Base-by-base conservation (phyloP, 2,329 filamentous ascomycete genomes). In the Calonectria pteridis region DNA sequence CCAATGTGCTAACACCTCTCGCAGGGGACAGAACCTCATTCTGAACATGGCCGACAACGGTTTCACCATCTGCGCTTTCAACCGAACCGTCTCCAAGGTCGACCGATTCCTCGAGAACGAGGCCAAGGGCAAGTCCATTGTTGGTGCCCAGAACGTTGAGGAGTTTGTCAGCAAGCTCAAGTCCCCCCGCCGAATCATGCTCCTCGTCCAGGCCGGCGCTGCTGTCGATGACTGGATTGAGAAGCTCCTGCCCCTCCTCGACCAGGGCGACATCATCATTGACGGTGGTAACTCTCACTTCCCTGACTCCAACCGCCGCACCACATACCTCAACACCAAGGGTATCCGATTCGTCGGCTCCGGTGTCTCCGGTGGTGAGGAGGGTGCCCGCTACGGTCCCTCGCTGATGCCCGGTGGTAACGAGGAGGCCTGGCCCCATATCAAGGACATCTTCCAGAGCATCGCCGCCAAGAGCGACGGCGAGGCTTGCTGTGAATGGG, bases 221-320 rank as follows among this genome's bases (percentile, higher is more conserved):
- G 94, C 97, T 77, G 97, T 99, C 81, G 97, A 99, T 86, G 95
- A 98, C 90, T 98, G 98, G 93, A 98, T 99, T 84, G 95, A 98
- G 91, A 93, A 93, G 81, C 93, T 99, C 79, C 91, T 98, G 76
- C 95, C 94, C 79, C 92, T 94, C 84, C 89, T 96, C 78, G 93
- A 95, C 85, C 85, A 91, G 83, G 96, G 95, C 80, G 97, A 99
- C 86, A 98, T 99, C 91, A 97, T 99, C 91, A 98, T 99, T 83
- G 97, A 99, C 84, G 97, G 97, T 86, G 97, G 84, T 51, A 98
- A 99, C 94, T 98, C 96, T 79, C 97, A 98, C 91, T 99, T 94
- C 93, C 97, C 97, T 84, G 97, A 98, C 89, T 96, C 95, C 89
- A 98, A 98, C 93, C 95, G 97, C 88, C 95, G 97, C 84, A 96